These are phyloP conservation scores for Yamadazyma trypodendri DNA, from an alignment of 1,139 yeast genomes.

Conservation along the genomic window DNA sequence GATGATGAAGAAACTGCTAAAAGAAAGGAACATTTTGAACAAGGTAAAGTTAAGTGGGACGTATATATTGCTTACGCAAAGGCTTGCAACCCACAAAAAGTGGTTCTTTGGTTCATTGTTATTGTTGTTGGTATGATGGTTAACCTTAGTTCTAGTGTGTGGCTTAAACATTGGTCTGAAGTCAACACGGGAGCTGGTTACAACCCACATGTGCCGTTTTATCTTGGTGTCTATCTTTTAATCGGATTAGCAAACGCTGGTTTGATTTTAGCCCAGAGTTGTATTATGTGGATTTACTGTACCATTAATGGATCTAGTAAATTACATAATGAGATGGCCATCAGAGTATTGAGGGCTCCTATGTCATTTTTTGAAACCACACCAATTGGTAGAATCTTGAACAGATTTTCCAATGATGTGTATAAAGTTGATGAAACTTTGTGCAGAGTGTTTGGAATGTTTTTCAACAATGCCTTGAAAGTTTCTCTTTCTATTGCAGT, in stretches of 20 bases:
- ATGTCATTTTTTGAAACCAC: slow-evolving; percentile 98
- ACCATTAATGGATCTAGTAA: slow-evolving; percentile 79
- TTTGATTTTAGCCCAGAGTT: slow-evolving; percentile 62
- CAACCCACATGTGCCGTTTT: slow-evolving; percentile 69
- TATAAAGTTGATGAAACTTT: slow-evolving; percentile 88
- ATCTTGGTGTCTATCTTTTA: slow-evolving; percentile 72
- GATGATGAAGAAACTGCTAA: slow-evolving; percentile 44
- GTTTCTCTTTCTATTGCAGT: slow-evolving; percentile 84
- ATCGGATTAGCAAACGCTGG: slow-evolving; percentile 68
- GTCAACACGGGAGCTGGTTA: slow-evolving; percentile 66
- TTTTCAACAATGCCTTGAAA: slow-evolving; percentile 67
- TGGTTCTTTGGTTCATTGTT: slow-evolving; percentile 51
- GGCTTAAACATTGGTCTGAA: slow-evolving; percentile 99
- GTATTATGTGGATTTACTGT: slow-evolving; percentile 79
- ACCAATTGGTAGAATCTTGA: slow-evolving; percentile 91
- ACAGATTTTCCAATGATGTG: slow-evolving; percentile 91
- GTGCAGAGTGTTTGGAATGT: slow-evolving; percentile 81
- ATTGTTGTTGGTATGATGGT: slow-evolving; percentile 58
- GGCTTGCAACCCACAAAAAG: slow-evolving; percentile 81
- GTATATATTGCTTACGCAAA: slow-evolving; percentile 81
- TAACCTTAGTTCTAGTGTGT: slow-evolving; percentile 59
- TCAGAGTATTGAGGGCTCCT: slow-evolving; percentile 83
- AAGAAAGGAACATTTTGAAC: slow-evolving; percentile 78
- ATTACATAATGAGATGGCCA: slow-evolving; percentile 78
- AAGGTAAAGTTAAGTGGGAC: slow-evolving; percentile 91